Conservation (phyloP, 2,329 filamentous ascomycete genomes). For the Coniochaeta sp. region DNA sequence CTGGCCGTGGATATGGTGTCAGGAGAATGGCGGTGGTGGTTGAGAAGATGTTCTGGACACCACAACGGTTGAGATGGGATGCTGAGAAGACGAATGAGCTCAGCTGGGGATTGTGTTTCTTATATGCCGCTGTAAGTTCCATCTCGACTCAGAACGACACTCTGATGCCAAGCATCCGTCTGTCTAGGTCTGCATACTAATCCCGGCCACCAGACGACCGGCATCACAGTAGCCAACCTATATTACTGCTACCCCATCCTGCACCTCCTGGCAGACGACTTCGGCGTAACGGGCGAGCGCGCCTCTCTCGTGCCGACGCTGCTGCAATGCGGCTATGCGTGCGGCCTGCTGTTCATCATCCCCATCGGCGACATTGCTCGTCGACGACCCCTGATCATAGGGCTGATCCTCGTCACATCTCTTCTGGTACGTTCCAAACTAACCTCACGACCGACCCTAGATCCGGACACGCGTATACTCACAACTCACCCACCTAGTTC, state of each 20-base stretch:
- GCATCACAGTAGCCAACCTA: conserved; percentile 64
- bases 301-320: conserved; percentile 61
- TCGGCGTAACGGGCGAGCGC: conserved; percentile 57
- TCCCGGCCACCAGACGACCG: not conserved
- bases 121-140: not conserved
- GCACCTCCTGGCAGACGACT: conserved; percentile 62
- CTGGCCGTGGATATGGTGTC: not conserved
- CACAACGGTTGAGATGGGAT: not conserved
- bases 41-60: not conserved
- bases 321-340: conserved; percentile 69
- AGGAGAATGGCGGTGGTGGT: not conserved
- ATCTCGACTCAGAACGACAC: no score
- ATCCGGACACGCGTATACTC: no score
- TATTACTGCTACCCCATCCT: conserved; percentile 74
- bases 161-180: not conserved
- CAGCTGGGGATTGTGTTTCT: not conserved
- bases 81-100: not conserved
- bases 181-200: not conserved
- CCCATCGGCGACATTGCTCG: conserved; percentile 63
- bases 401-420: conserved; percentile 58
- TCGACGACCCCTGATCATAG: conserved; percentile 59
- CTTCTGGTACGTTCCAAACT: conserved; percentile 56
- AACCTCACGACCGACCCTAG: not conserved
- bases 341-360: conserved; percentile 64
- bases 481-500: conserved; percentile 31